Evolutionary conservation across 1,284 basidiomycete genomes (phyloP).

Genomic region (Apiotrichum siamense): DNA sequence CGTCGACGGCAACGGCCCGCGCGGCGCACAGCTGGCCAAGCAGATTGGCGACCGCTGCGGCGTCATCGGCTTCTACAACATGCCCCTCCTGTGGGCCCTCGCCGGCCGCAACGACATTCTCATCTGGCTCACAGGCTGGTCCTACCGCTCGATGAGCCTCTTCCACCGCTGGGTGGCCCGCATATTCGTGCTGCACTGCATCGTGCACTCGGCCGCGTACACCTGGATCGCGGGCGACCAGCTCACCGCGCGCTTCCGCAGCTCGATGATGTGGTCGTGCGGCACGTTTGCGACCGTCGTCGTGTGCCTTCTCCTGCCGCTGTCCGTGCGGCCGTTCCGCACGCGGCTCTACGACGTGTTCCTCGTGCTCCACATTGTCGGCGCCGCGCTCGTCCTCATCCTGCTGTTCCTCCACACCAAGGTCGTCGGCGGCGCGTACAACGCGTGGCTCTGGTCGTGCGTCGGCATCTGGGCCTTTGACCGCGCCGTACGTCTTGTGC

Average conservation of each 20-base stretch:
- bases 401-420: slow-evolving; percentile 23
- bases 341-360: slow-evolving; percentile 24
- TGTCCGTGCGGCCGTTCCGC: slow-evolving; percentile 21
- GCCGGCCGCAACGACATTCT: slow-evolving; percentile 33
- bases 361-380: slow-evolving; percentile 23
- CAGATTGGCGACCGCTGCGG: slow-evolving; percentile 28
- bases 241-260: slow-evolving; percentile 2
- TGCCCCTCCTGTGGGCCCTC: slow-evolving; percentile 25
- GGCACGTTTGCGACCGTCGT: slow-evolving; percentile 15
- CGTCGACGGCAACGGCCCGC: slow-evolving; percentile 42
- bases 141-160: slow-evolving; percentile 23
- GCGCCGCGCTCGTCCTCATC: slow-evolving; percentile 18
- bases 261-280: slow-evolving; percentile 2
- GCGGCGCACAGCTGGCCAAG: slow-evolving; percentile 15
- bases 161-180: slow-evolving; percentile 34
- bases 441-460: slow-evolving; percentile 24
- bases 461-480: slow-evolving; percentile 30
- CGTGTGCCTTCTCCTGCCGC: slow-evolving; percentile 16
- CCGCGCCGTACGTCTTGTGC: slow-evolving; percentile 23
- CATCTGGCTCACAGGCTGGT: slow-evolving; percentile 35
- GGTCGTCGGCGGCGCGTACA: slow-evolving; percentile 14
- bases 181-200: slow-evolving; percentile 20
- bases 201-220: slow-evolving; percentile 22
- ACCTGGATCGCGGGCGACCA: slow-evolving; percentile 4
- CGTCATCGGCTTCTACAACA: slow-evolving; percentile 31